Evolutionary conservation across 2,329 filamentous ascomycete species (phyloP), one percentile per base, ranked within the genome.

Genomic region (Magnaporthales sp.): DNA sequence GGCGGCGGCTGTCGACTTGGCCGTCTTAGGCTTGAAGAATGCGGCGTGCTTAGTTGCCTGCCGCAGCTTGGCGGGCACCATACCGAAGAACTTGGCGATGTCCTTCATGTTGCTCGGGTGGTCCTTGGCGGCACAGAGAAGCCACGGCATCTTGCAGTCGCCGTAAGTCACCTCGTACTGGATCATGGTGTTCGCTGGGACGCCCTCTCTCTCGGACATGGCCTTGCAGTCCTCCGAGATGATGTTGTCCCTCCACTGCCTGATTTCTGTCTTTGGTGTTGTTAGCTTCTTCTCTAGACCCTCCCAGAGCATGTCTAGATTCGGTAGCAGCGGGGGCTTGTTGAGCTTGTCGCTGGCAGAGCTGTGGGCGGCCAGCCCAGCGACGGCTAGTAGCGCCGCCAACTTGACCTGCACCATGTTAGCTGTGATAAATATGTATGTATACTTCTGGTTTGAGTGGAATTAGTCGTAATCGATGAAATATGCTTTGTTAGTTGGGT

Each of bases 81-180:
- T 58, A 9, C 54, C 54, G n/a, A 58, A 58, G 54, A 58, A 58
- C 54, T 58, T 58, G 22, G 54, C 54, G 10, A 58, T 24, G 8
- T 58, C 54, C 54, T 58, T 58, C 54, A 58, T 58, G 54, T 58
- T 58, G 54, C 22, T 58, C 15, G 54, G 54, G 9, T 58, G 54
- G 54, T 58, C 54, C 54, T 58, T 58, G n/a, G 54, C 54, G 54
- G 54, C 54, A n/a, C 54, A 58, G 11, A 58, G 54, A n/a, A 58
- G 54, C 54, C 54, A 58, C 54, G 54, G 54, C 54, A 58, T 58
- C 54, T 58, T 58, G 54, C 54, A 58, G n/a, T 58, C 54, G 13
- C 54, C 54, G n/a, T 58, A 58, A 9, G 8, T 26, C 1, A 58
- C 22, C 54, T 58, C 54, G 9, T 58, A 58, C n/a, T 58, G 54